Evolutionary conservation across 306 rosid species (phyloP), one percentile per base, ranked within the genome.

Genomic region (Prunus mume): DNA sequence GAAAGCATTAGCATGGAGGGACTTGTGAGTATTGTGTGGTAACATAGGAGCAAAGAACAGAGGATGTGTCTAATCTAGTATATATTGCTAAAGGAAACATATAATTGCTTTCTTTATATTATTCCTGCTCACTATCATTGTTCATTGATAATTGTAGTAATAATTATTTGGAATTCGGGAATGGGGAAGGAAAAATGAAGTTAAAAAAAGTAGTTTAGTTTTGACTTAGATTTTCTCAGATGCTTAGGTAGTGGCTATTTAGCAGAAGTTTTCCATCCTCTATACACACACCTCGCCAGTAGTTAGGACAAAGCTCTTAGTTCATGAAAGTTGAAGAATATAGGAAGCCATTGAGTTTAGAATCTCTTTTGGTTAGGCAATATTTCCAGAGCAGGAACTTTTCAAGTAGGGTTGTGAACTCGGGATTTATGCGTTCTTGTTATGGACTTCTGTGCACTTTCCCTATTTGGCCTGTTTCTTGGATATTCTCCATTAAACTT

Each of bases 371-470:
- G 66, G n/a, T 61, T 25, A 10, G 17, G 32, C 30, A 60, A 60
- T 25, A 60, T 58, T 22, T 51, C 0, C 65, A 58, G 32, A 58
- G 4, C 32, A 58, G 18, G 32, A 25, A 22, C 15, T 58, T 24
- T 60, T 62, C 65, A 61, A 27, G 11, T 25, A 11, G 27, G 20
- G 13, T 64, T 17, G 47, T 2, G 4, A 68, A 68, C 55, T 20
- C 67, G 24, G 66, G 66, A 47, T 64, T 45, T 70, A 38, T 70
- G 72, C 55, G 30, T 57, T 56, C 12, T 28, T 58, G 27, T 47
- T 68, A 24, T 46, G 50, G 65, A 24, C 25, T 60, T 55, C 5
- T 19, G 17, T 69, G 32, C 62, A 20, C 19, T 70, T 11, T 30
- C 2, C 54, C 3, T 38, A 38, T 56, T 20, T 38, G 66, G 54